Base-by-base conservation (phyloP, 768 basidiomycete genomes). In the Boletus vermiculosoides region DNA sequence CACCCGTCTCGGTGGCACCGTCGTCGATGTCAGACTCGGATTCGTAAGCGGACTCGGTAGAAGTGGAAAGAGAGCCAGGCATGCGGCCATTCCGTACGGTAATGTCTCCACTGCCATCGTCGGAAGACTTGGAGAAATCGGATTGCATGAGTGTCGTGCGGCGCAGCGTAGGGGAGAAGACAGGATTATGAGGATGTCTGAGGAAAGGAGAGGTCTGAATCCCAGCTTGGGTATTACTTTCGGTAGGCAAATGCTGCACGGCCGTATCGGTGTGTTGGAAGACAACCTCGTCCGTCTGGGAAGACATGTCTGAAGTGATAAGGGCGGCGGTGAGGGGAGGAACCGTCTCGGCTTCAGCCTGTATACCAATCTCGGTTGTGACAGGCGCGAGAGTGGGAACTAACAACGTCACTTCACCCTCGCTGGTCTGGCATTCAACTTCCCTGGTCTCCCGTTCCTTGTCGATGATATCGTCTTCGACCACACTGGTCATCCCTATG, bases 391-490 rank as follows among this genome's bases (percentile, higher is more conserved):
- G 66, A 41, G 71, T 65, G 34, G 73, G 66, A 20, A 75, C 65
- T 1, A 74, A 54, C 25, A 73, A 25, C 2, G 53, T 61, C 33
- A 71, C 42, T 22, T 67, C 70, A 40, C 69, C 78, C 28, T 73
- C 70, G 45, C 88, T 86, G 4, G 87, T 88, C 76, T 90, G 89
- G 63, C 83, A 85, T 16, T 77, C 83, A 54, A 81, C 80, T 53
- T 90, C 88, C 15, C 73, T 78, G 42, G 79, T 84, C 71, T 84
- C 81, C 46, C 56, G 83, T 67, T 82, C 80, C 46, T 56, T 34
- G 45, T 63, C 73, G 40, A 77, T 71, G 20, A 78, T 65, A 34
- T 74, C 72, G 16, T 70, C 73, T 46, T 76, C 78, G 23, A 78
- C 56, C 39, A 73, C 63, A 1, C 79, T 77, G 6, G 79, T 77